Evolutionary conservation across 2,329 filamentous ascomycete genomes (phyloP), one percentile per base, ranked within the genome.

Genomic region (Didymella lethalis): DNA sequence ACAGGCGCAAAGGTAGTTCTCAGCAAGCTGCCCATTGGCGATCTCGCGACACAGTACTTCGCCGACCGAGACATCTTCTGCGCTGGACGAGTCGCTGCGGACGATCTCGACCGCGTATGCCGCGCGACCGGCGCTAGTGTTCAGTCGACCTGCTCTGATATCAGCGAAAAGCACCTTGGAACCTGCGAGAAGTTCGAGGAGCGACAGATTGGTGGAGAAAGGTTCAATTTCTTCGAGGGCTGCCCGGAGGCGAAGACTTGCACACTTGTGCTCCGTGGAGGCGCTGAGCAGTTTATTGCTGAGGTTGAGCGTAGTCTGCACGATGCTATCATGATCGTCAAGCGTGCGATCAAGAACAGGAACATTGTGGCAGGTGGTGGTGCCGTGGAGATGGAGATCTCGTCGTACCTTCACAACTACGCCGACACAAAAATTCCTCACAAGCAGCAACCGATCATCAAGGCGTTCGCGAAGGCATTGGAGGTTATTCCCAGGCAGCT

Each of bases 311-410:
- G 95, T 65, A 97, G 92, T 75, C 86, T 99, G 67, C 95, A 99
- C 84, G 95, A 99, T 74, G 95, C 95, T 70, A 98, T 99, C 80
- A 99, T 99, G 95, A 97, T 99, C 73, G 95, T 99, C 75, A 98
- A 98, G 87, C 93, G 96, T 62, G 92, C 95, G 28, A 92, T 98
- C 79, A 92, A 92, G 83, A 96, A 98, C 84, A 90, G 90, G 75
- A 91, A 87, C 75, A 97, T 99, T 66, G 95, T 99, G 26, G 95
- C 93, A 45, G 95, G 95, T 71, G 95, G 95, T 70, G 95, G 95
- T 76, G 94, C 95, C 18, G 88, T 85, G 71, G 95, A 99, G 84
- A 98, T 99, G 94, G 95, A 98, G 78, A 80, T 98, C 51, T 97
- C 93, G 7, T 90, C 93, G 38, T 96, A 97, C 81, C 87, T 99